Evolutionary conservation across 768 basidiomycete species (phyloP), one percentile per base, ranked within the genome.

Genomic region (Suillus alpinus): DNA sequence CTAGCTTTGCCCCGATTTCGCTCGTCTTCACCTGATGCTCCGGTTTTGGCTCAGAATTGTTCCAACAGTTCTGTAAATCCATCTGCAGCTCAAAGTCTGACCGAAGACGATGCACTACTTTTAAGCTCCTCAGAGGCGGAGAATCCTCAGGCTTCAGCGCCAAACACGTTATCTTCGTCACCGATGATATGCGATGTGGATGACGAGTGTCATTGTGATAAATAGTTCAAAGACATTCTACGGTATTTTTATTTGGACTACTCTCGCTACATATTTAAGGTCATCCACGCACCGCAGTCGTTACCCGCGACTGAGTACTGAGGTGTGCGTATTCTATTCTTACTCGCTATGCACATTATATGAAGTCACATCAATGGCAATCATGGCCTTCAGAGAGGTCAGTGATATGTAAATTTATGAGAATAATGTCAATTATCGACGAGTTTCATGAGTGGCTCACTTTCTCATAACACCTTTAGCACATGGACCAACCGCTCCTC

Each of bases 131-230:
- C 43, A 36, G 53, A 56, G 60, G 57, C 37, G 40, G 47, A 44
- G 6, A 60, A 59, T 55, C 61, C 52, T n/a, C n/a, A n/a, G n/a
- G n/a, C n/a, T 34, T 56, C 63, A 16, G 56, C 47, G 23, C 63
- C 61, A 16, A 58, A 51, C 44, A 31, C 36, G 4, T 62, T 62
- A 44, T 57, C 58, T 29, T 61, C 71, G 10, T 68, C 77, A 18
- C 71, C 73, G 31, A 62, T 72, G n/a, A 57, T 59, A 34, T 60
- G 59, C 14, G 60, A 62, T 53, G 32, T 43, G 34, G 44, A 26
- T 26, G 2, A 26, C 26, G 26, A 26, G 26, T 26, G 26, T 26
- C 23, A 20, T 46, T 13, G 12, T 23, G 44, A 23, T 3, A 46
- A 13, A 3, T 13, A 23, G 12, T 13, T 46, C 26, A 47, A 26